phyloP scores from a whole-genome alignment of 2,329 filamentous ascomycete genomes.

The Endoconidiophora polonica region DNA sequence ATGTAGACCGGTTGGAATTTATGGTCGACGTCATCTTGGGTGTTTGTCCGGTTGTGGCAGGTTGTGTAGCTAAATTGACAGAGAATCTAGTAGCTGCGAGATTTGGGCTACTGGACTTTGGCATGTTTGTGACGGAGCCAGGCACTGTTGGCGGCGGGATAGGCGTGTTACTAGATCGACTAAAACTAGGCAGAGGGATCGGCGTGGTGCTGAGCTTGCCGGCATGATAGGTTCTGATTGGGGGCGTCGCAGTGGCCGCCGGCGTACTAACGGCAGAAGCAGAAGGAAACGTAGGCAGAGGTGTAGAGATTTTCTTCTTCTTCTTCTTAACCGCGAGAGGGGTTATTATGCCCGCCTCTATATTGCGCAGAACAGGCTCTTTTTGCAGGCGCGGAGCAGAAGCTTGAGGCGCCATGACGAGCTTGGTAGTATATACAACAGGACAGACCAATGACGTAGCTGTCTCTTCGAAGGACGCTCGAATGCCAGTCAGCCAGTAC shows the following conservation, averaged over 20 bases:
- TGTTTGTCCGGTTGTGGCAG: neutral
- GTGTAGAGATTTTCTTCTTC: slow-evolving; percentile 4
- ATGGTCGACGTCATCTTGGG: neutral
- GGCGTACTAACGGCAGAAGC: neutral
- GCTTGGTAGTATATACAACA: too few relatives aligned
- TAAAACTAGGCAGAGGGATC: slow-evolving; percentile 5
- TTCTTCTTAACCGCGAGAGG: slow-evolving; percentile 9
- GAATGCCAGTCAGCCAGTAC: too few relatives aligned
- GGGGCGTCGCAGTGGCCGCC: slow-evolving; percentile 5
- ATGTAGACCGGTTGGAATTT: neutral
- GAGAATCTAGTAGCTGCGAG: neutral
- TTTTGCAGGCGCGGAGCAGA: too few relatives aligned
- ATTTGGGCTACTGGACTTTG: neutral
- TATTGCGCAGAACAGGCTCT: neutral
- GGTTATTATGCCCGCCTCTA: slow-evolving; percentile 1
- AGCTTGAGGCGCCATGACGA: too few relatives aligned
- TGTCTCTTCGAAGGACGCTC: too few relatives aligned
- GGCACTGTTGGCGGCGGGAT: neutral
- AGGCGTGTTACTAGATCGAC: neutral
- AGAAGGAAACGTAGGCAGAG: neutral
- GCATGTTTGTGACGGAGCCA: neutral
- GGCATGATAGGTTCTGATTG: slow-evolving; percentile 6
- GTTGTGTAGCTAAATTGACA: too few relatives aligned
- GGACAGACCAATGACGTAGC: too few relatives aligned
- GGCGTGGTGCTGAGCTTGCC: slow-evolving; percentile 11